Evolutionary conservation across 2,329 filamentous ascomycete species (phyloP).

Genomic region (Monosporascus sp.): DNA sequence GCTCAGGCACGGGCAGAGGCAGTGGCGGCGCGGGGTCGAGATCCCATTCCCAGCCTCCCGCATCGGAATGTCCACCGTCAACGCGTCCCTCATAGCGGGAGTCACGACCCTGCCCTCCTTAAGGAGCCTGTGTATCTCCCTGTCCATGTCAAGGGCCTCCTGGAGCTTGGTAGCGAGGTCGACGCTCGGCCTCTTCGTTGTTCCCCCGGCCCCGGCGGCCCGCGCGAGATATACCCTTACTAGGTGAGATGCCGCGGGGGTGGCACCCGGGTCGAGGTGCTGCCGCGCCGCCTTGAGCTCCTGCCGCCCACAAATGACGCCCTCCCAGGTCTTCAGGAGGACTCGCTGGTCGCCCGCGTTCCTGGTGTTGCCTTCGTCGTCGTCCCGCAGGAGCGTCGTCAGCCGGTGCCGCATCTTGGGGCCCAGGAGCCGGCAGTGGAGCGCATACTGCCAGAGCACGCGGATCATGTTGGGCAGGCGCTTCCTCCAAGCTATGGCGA

Average conservation of each 20-base stretch:
- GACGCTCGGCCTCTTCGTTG: slow-evolving; percentile 5
- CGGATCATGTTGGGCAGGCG: slow-evolving; percentile 25
- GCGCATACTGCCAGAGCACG: slow-evolving; percentile 25
- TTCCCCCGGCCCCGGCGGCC: slow-evolving; percentile 2
- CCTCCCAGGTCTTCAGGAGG: slow-evolving; percentile 21
- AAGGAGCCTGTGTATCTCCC: slow-evolving; percentile 14
- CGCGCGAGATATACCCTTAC: too few species aligned
- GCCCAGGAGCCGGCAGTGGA: slow-evolving; percentile 7
- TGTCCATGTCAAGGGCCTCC: slow-evolving; percentile 22
- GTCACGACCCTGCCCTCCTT: slow-evolving; percentile 13
- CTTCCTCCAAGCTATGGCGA: slow-evolving; percentile 18
- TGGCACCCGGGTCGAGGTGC: background rate
- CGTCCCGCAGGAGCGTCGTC: slow-evolving; percentile 10
- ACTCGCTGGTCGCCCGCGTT: slow-evolving; percentile 3
- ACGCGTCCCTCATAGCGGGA: slow-evolving; percentile 9
- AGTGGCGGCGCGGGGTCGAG: background rate
- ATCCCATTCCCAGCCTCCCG: background rate
- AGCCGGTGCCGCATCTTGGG: slow-evolving; percentile 18
- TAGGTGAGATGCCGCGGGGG: too few species aligned
- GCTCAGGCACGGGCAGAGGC: too few species aligned
- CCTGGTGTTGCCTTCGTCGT: background rate
- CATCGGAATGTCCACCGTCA: slow-evolving; percentile 21
- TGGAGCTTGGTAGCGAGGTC: slow-evolving; percentile 15
- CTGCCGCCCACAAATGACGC: slow-evolving; percentile 19
- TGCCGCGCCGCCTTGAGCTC: slow-evolving; percentile 15